phyloP scores from a whole-genome alignment of 176 grass and related monocot species.

The Alloteropsis semialata region DNA sequence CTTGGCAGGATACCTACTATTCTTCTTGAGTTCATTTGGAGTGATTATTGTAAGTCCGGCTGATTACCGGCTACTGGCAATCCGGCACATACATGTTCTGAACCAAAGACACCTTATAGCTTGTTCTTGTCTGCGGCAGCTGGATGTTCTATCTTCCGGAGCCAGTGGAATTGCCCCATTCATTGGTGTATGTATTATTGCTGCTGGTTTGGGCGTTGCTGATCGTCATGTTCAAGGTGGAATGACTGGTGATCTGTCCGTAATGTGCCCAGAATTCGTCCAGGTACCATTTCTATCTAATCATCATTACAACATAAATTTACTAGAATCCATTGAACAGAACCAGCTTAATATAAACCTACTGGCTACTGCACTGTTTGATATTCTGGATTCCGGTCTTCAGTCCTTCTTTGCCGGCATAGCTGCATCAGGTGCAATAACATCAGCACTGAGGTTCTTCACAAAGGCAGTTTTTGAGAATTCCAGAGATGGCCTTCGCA shows the following conservation, averaged over 20 bases:
- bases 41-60: slow-evolving; percentile 41
- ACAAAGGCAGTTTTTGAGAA: slow-evolving; percentile 73
- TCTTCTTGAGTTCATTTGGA: slow-evolving; percentile 63
- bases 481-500: slow-evolving; percentile 64
- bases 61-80: background rate
- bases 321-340: background rate
- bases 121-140: slow-evolving; percentile 17
- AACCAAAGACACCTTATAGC: background rate
- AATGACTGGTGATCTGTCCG: slow-evolving; percentile 67
- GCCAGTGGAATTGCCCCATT: slow-evolving; percentile 55
- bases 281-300: slow-evolving; percentile 41
- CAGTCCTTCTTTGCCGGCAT: slow-evolving; percentile 64
- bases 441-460: slow-evolving; percentile 52
- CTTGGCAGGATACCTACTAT: slow-evolving; percentile 53
- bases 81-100: background rate
- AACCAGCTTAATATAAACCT: background rate
- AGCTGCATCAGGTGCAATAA: slow-evolving; percentile 64
- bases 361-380: background rate
- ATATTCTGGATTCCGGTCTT: background rate
- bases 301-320: background rate
- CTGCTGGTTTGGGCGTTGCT: slow-evolving; percentile 49
- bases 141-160: slow-evolving; percentile 60
- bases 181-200: slow-evolving; percentile 40
- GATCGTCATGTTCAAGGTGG: slow-evolving; percentile 67
- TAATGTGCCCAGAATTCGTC: slow-evolving; percentile 60